Evolutionary conservation across 1,284 basidiomycete genomes (phyloP).

Genomic region (Ceraceosorus guamensis): DNA sequence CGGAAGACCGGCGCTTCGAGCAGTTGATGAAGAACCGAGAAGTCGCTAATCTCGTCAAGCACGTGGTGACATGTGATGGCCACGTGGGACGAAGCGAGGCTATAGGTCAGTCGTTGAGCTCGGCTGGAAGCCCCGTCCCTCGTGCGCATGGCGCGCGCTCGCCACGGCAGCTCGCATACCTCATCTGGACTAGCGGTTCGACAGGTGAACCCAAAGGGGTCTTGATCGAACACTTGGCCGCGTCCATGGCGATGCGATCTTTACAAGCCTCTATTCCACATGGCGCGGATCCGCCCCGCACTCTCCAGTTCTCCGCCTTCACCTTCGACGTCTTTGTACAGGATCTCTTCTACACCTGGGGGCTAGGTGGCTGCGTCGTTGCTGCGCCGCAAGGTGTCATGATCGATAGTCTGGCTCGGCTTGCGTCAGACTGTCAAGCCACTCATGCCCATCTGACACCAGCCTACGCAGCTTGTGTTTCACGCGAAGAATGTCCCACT

Average conservation of each 20-base stretch:
- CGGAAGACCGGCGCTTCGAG: not conserved
- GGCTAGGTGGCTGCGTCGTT: slow-evolving; percentile 16
- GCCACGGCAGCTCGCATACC: slow-evolving; percentile 18
- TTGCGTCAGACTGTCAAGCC: slow-evolving; percentile 8
- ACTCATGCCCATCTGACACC: slow-evolving; percentile 28
- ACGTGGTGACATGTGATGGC: not conserved
- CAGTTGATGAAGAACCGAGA: not conserved
- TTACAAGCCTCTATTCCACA: slow-evolving; percentile 13
- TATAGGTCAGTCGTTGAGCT: too few relatives aligned
- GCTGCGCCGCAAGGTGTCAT: slow-evolving; percentile 3
- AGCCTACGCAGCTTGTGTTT: slow-evolving; percentile 29
- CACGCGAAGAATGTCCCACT: slow-evolving; percentile 17
- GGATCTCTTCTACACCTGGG: slow-evolving; percentile 24
- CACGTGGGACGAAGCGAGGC: not conserved
- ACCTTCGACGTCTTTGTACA: slow-evolving; percentile 22
- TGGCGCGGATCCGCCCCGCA: slow-evolving; percentile 9
- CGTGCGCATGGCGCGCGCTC: too few relatives aligned
- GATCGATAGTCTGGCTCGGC: not conserved
- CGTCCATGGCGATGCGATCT: slow-evolving; percentile 14
- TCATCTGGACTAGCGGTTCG: slow-evolving; percentile 37
- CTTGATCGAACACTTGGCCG: slow-evolving; percentile 14
- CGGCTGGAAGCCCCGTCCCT: too few relatives aligned
- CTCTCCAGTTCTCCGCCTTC: slow-evolving; percentile 19
- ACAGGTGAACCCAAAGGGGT: slow-evolving; percentile 34
- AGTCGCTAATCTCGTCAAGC: not conserved